These are phyloP conservation scores for Fomitopsis palustris DNA, from an alignment of 1,284 basidiomycete genomes.

Conservation along the genomic window DNA sequence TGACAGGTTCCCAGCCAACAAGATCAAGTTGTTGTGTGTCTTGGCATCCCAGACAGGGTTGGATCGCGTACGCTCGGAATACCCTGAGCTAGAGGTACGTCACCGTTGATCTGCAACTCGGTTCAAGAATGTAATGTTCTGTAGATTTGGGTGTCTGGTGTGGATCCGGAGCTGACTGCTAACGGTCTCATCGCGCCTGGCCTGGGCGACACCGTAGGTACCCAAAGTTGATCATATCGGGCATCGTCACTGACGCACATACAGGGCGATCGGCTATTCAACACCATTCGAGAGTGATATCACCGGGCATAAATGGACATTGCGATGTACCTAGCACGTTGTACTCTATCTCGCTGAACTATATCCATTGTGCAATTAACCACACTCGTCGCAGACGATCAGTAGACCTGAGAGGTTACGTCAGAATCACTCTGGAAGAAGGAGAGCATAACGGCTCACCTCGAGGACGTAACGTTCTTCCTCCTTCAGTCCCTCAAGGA, in stretches of 20 bases:
- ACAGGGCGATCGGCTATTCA: slow-evolving; percentile 36
- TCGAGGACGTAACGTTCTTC: slow-evolving; percentile 97
- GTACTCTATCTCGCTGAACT: neutral
- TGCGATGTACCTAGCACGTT: neutral
- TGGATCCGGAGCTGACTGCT: slow-evolving; percentile 69
- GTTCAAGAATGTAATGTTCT: neutral
- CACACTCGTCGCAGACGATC: neutral
- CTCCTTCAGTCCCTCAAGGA: slow-evolving; percentile 91
- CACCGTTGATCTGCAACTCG: neutral
- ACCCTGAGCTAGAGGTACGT: slow-evolving; percentile 79
- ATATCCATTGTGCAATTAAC: neutral
- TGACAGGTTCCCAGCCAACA: slow-evolving; percentile 41
- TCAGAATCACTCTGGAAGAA: neutral
- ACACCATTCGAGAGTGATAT: slow-evolving; percentile 26
- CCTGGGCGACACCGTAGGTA: slow-evolving; percentile 76
- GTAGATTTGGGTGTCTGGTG: slow-evolving; percentile 82
- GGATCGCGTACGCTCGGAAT: slow-evolving; percentile 58
- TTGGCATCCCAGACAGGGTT: slow-evolving; percentile 80
- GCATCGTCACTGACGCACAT: neutral
- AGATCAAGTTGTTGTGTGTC: slow-evolving; percentile 84
- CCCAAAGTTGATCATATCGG: neutral
- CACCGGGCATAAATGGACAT: neutral
- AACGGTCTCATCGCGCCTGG: slow-evolving; percentile 83
- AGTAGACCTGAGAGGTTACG: neutral
- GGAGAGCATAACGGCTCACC: slow-evolving; percentile 44